Conservation (phyloP, 495 filamentous ascomycete species). For the Annulohypoxylon stygium region DNA sequence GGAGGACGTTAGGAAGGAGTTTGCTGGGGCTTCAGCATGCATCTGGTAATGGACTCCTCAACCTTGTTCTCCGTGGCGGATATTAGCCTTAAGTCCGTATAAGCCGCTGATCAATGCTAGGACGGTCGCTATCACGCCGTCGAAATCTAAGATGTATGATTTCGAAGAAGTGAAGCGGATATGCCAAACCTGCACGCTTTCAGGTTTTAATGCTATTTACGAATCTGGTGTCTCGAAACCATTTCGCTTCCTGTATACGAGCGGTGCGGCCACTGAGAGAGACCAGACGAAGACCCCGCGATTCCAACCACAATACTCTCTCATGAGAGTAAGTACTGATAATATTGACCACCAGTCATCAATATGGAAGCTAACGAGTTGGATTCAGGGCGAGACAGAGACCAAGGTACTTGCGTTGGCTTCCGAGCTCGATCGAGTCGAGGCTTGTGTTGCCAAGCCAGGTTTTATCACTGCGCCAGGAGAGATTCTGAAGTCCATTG, state of each 20-base stretch:
- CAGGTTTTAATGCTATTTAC: conserved; percentile 57
- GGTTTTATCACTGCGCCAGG: conserved; percentile 55
- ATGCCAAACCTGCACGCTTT: conserved; percentile 58
- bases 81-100: conserved; percentile 22
- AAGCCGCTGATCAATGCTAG: conserved; percentile 42
- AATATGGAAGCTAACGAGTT: conserved; percentile 11
- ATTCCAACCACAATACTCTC: conserved; percentile 54
- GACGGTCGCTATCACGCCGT: conserved; percentile 61
- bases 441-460: conserved; percentile 56
- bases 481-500: conserved; percentile 23
- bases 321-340: conserved; percentile 53
- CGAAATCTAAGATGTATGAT: conserved; percentile 52
- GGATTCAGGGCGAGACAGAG: conserved; percentile 58
- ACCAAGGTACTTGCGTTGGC: conserved; percentile 57
- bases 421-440: conserved; percentile 49
- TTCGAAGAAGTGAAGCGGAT: conserved; percentile 59
- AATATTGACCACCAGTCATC: too few species aligned
- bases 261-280: conserved; percentile 55
- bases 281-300: conserved; percentile 56
- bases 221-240: conserved; percentile 46
- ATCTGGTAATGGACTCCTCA: conserved; percentile 60
- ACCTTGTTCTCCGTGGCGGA: background rate
- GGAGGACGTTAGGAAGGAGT: conserved; percentile 54
- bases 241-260: conserved; percentile 65
- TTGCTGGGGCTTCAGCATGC: conserved; percentile 63